Evolutionary conservation across 306 rosid genomes (phyloP), one percentile per base, ranked within the genome.

Genomic region (Coriaria nepalensis): DNA sequence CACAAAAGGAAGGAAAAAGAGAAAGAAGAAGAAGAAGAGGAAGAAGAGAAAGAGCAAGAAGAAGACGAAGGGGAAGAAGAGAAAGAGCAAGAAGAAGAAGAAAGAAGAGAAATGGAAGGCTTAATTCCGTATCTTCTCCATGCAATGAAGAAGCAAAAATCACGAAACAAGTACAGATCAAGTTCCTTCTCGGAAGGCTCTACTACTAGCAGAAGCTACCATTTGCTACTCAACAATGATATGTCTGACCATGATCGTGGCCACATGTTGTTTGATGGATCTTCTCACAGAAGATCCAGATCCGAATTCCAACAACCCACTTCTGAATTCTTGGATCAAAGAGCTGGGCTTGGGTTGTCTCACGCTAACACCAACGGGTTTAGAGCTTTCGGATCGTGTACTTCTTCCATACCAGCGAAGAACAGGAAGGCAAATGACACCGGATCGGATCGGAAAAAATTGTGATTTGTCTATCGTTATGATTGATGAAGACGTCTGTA

Each of bases 51-150:
- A 37, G 34, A 13, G 36, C 14, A 20, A 20, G 45, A 39, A 10
- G 2, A 35, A 41, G 40, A 47, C 37, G 13, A 47, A 50, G 13
- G 80, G 12, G 10, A 13, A 35, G 13, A 49, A 11, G 13, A 50
- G 8, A 20, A 51, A 37, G 34, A 13, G 36, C 14, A 20, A 20
- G 45, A 39, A 10, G 2, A 35, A 41, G 40, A 47, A 44, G 13
- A 47, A 50, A 85, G 29, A 20, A 20, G 29, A 20, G 29, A 20
- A 20, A 20, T 86, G 95, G 95, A 86, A 61, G 95, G 93, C 9
- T 74, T 81, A 59, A 86, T 86, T 65, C 95, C 95, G 7, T 86
- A 62, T 75, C 73, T 86, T 13, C 41, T 78, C 56, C 88, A 76
- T 41, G 95, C 61, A 4, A 44, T 86, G 10, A 86, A 72, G 77